Percentiles rank a stretch among this genome's conserved stretches.
These are phyloP conservation scores for Penicillium lividum DNA, from an alignment of 495 filamentous ascomycete genomes.

Conservation along the genomic window DNA sequence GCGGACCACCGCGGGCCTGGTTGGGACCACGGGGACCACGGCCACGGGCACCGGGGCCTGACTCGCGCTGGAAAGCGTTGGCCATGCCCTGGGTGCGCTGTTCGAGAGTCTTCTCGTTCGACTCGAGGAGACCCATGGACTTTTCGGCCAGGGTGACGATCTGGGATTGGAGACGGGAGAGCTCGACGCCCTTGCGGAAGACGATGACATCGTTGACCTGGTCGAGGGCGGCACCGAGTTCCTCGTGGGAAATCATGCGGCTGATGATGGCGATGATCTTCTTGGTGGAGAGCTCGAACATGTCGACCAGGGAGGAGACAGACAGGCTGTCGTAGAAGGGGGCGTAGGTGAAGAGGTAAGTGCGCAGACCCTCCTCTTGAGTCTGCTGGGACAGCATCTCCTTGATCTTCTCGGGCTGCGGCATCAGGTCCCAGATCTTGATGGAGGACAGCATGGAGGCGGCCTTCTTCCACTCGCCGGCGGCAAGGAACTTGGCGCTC, in stretches of 20 bases:
- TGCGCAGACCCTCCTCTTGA: conserved; percentile 95
- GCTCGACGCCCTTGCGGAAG: conserved; percentile 98
- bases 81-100: conserved; percentile 93
- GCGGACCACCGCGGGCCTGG: conserved; percentile 66
- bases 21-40: conserved; percentile 61
- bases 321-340: conserved; percentile 98
- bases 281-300: conserved; percentile 91
- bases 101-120: conserved; percentile 95
- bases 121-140: conserved; percentile 90
- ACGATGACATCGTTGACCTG: conserved; percentile 97
- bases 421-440: conserved; percentile 99
- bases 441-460: conserved; percentile 90
- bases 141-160: conserved; percentile 94
- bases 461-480: conserved; percentile 97
- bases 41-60: conserved; percentile 72
- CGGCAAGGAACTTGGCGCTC: conserved; percentile 91
- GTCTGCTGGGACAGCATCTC: conserved; percentile 95
- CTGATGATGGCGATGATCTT: conserved; percentile 94
- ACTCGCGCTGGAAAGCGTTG: conserved; percentile 90
- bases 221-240: conserved; percentile 92
- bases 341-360: conserved; percentile 99
- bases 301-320: conserved; percentile 76
- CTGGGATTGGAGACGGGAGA: conserved; percentile 92
- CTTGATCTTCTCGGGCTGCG: conserved; percentile 86
- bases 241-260: conserved; percentile 99